Base-by-base conservation (phyloP, 2,329 filamentous ascomycete species). In the Hypoxylon sp. region DNA sequence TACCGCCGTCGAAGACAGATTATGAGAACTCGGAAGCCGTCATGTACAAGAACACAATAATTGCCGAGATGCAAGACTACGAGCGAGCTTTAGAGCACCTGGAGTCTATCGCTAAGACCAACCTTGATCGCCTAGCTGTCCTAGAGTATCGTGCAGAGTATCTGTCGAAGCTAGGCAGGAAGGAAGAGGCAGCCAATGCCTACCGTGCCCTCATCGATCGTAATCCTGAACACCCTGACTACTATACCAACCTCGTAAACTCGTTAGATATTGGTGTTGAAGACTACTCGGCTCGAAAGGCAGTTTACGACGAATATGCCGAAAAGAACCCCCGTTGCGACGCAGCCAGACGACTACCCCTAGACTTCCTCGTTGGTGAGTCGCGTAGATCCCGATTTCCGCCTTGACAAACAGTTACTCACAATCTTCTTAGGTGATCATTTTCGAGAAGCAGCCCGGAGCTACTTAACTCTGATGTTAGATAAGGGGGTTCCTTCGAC, bases 31-130 rank as follows among this genome's bases (percentile, higher is more conserved):
- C 95, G 33, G 96, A 99, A 82, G 94, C 95, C 49, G 85, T 94
- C 64, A 85, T 99, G 82, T 99, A 99, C 85, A 98, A 97, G 82
- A 99, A 98, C 82, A 88, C 87, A 51, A 90, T 99, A 76, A 98
- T 99, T 78, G 94, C 93, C 40, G 97, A 98, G 82, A 89, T 90
- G 64, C 95, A 95, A 14, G 91, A 98, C 73, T 87, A 90, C 56
- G 86, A 97, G 76, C 89, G 92, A 76, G 96, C 96, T 4, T 82
- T 98, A 77, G 91, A 97, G 71, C 94, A 99, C 77, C 85, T 99
- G 44, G 91, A 98, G 66, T 86, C 88, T 10, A 88, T 92, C 56
- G 89, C 89, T 3, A 95, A 94, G 84, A 85, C 89, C 73, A 94
- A 91, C 78, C 86, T 97, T 55, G 96, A 99, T 81, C 90, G 93